phyloP scores from a whole-genome alignment of 192 early-diverging fungal species.

The Lunasporangiospora selenospora region DNA sequence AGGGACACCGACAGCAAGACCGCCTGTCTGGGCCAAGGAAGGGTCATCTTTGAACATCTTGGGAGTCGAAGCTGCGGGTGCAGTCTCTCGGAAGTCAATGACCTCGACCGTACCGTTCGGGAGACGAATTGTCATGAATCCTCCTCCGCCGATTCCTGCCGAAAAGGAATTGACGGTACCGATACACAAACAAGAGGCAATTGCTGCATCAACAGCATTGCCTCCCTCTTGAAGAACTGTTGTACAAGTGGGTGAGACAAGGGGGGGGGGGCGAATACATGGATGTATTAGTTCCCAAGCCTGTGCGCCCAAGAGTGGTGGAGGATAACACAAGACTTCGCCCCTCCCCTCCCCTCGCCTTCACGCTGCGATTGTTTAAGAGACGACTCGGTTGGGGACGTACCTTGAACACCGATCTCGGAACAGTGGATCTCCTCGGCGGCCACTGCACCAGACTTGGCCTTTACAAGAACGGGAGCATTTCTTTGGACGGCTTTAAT shows the following conservation, averaged over 20 bases:
- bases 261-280: no score
- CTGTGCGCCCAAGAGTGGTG: not conserved
- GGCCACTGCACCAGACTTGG: conserved; percentile 69
- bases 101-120: conserved; percentile 64
- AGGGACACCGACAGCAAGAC: conserved; percentile 78
- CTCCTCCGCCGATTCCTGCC: conserved; percentile 95
- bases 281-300: no score
- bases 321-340: conserved; percentile 1
- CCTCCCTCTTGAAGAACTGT: conserved; percentile 83
- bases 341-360: not conserved
- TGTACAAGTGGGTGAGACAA: not conserved
- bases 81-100: conserved; percentile 93
- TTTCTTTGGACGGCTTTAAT: conserved; percentile 22
- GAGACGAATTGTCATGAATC: conserved; percentile 86
- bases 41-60: conserved; percentile 87
- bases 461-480: conserved; percentile 41
- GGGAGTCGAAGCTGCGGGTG: conserved; percentile 69
- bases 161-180: conserved; percentile 87
- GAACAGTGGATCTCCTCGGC: conserved; percentile 75
- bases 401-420: conserved; percentile 67
- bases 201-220: conserved; percentile 87
- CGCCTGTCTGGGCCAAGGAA: conserved; percentile 69
- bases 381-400: not conserved
- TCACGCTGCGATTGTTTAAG: not conserved
- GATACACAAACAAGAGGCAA: conserved; percentile 86